Percentiles rank a stretch among this genome's conserved stretches.
Conservation (phyloP, 2,329 filamentous ascomycete genomes). For the Trichophyton equinum region DNA sequence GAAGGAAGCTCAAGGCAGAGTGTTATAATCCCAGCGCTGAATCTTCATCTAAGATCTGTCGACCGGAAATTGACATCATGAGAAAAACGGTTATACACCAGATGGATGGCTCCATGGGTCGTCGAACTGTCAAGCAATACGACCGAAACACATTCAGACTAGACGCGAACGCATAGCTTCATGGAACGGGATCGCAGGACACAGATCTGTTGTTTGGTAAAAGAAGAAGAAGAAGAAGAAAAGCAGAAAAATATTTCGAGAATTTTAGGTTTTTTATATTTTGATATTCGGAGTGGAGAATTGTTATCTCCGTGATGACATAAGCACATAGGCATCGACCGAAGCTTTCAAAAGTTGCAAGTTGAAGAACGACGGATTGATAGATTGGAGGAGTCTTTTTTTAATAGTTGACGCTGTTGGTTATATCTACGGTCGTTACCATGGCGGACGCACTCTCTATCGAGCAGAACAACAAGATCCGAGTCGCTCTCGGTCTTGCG, state of each 20-base stretch:
- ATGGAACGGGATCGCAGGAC: constrained; percentile 60
- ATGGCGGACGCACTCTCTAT: constrained; percentile 56
- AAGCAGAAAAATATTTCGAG: constrained; percentile 8
- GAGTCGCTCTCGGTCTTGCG: constrained; percentile 76
- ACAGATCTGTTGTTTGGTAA: constrained; percentile 58
- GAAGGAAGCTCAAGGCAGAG: constrained; percentile 52
- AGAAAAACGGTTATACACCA: constrained; percentile 19
- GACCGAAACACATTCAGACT: constrained; percentile 48
- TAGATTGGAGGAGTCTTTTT: not conserved
- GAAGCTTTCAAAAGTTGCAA: not conserved
- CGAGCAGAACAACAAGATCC: constrained; percentile 87
- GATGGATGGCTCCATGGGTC: constrained; percentile 64
- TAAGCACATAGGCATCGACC: not conserved
- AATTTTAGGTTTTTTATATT: constrained; percentile 1
- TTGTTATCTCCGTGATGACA: not conserved
- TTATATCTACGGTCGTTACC: constrained; percentile 2
- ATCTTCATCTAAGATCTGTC: constrained; percentile 81
- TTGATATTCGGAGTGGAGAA: not conserved
- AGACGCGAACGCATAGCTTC: constrained; percentile 15
- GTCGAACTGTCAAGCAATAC: constrained; percentile 78
- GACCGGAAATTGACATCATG: constrained; percentile 84
- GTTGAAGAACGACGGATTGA: not conserved
- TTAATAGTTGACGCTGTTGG: not conserved
- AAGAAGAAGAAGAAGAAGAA: constrained; percentile 23
- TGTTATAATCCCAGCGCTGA: constrained; percentile 36